Evolutionary conservation across 441 rosid species (phyloP), one percentile per base, ranked within the genome.

Genomic region (Croton setiger): DNA sequence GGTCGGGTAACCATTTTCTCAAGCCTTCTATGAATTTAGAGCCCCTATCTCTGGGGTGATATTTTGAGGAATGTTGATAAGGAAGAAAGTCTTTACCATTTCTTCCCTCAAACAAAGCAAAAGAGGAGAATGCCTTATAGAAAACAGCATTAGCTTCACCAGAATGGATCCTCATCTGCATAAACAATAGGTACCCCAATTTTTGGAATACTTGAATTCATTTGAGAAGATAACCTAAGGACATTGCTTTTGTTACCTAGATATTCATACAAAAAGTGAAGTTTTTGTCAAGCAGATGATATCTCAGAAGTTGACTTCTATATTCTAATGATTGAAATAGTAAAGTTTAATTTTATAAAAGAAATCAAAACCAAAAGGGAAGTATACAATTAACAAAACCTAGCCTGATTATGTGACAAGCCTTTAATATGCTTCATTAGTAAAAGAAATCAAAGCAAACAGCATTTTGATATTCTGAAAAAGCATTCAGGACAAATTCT

Each of bases 1-100:
- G 74, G 66, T 70, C 68, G 13, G 70, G 60, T 57, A 83, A 55
- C 85, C 87, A 83, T 65, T 81, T 84, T 76, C 87, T 74, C 70
- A 94, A 66, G 54, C 73, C 71, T 15, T 36, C 68, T 27, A 86
- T 71, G 35, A 74, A 80, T 70, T 82, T 86, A 60, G 82, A 83
- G 77, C 84, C 84, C 70, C 52, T 73, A 59, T 75, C 82, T 73
- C 85, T 82, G 5, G 58, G 70, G 5, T 15, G 66, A 83, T 85
- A 90, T 76, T 76, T 81, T 27, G 79, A 69, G 64, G 93, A 84
- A 66, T 47, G 71, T 76, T 87, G 92, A 72, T 92, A 92, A 69
- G 92, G 88, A 36, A 55, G 63, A 43, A 86, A 82, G 59, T 70
- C 80, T 33, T 60, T 51, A 35, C 80, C 83, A 65, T 68, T 78